Evolutionary conservation across 495 filamentous ascomycete species (phyloP).

Genomic region (Rhizodiscina lignyota): DNA sequence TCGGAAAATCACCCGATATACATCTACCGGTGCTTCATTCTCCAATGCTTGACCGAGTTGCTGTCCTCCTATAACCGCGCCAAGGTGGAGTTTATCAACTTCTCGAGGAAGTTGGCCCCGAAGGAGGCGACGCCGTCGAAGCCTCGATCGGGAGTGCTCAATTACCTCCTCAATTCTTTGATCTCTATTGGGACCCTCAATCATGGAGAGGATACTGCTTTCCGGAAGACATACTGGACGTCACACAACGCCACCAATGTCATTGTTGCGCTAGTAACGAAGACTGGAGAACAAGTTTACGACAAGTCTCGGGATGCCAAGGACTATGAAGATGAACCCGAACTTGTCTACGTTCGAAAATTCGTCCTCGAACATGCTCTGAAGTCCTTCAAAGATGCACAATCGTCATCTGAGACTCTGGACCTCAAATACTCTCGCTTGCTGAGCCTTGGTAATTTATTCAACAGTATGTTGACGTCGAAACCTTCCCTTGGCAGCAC

Average conservation of each 20-base stretch:
- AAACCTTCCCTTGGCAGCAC: constrained; percentile 39
- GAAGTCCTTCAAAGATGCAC: constrained; percentile 82
- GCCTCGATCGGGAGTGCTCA: constrained; percentile 78
- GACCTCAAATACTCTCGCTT: constrained; percentile 77
- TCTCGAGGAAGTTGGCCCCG: constrained; percentile 76
- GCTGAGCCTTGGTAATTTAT: constrained; percentile 73
- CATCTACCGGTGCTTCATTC: constrained; percentile 86
- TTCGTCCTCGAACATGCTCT: constrained; percentile 90
- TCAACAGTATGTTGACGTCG: constrained; percentile 78
- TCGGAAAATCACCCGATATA: constrained; percentile 88
- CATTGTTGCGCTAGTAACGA: constrained; percentile 71
- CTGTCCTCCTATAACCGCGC: constrained; percentile 85
- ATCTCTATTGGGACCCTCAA: constrained; percentile 64
- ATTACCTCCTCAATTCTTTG: constrained; percentile 78
- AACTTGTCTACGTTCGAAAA: constrained; percentile 78
- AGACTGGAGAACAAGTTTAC: constrained; percentile 55
- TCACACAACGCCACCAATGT: constrained; percentile 71
- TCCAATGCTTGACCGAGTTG: constrained; percentile 85
- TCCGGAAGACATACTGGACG: constrained; percentile 72
- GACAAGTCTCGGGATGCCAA: constrained; percentile 28
- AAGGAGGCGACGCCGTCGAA: constrained; percentile 78
- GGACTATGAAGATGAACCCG: constrained; percentile 64
- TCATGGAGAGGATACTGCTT: constrained; percentile 51
- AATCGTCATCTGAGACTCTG: constrained; percentile 57
- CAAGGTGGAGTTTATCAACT: constrained; percentile 98